These are phyloP conservation scores for Exophiala viscosa DNA, from an alignment of 2,329 filamentous ascomycete species.

Conservation along the genomic window DNA sequence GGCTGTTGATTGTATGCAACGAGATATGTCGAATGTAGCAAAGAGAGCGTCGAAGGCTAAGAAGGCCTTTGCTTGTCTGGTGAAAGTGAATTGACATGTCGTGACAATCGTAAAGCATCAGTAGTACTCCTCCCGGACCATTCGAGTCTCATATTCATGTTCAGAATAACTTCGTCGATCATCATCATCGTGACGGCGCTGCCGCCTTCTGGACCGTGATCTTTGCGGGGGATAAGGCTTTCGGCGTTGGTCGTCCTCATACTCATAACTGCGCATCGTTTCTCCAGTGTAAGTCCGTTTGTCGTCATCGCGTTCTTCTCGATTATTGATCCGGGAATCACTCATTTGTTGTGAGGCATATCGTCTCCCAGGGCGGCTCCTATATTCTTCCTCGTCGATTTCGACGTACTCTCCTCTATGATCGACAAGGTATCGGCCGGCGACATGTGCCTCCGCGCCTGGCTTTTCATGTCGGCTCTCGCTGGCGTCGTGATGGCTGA, in stretches of 20 bases:
- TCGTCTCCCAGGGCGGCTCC: slow-evolving; percentile 34
- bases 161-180: slow-evolving; percentile 16
- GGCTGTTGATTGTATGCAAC: not conserved
- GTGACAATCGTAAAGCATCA: not conserved
- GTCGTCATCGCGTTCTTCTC: slow-evolving; percentile 29
- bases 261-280: slow-evolving; percentile 22
- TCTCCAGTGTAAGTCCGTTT: slow-evolving; percentile 20
- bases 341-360: slow-evolving; percentile 26
- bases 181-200: slow-evolving; percentile 17
- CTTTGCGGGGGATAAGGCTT: slow-evolving; percentile 15
- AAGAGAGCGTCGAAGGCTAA: too few species aligned
- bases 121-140: slow-evolving; percentile 11
- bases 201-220: slow-evolving; percentile 3
- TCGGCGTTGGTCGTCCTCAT: slow-evolving; percentile 16
- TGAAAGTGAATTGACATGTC: not conserved
- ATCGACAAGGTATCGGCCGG: slow-evolving; percentile 20
- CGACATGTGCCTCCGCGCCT: slow-evolving; percentile 22
- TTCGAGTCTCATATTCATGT: slow-evolving; percentile 11
- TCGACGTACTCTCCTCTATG: not conserved
- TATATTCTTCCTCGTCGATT: slow-evolving; percentile 14
- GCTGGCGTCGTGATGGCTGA: slow-evolving; percentile 23
- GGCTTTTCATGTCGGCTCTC: slow-evolving; percentile 25
- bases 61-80: too few species aligned
- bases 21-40: not conserved
- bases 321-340: slow-evolving; percentile 26